phyloP scores from a whole-genome alignment of 2,329 filamentous ascomycete genomes.

The Niveomyces coronatus region DNA sequence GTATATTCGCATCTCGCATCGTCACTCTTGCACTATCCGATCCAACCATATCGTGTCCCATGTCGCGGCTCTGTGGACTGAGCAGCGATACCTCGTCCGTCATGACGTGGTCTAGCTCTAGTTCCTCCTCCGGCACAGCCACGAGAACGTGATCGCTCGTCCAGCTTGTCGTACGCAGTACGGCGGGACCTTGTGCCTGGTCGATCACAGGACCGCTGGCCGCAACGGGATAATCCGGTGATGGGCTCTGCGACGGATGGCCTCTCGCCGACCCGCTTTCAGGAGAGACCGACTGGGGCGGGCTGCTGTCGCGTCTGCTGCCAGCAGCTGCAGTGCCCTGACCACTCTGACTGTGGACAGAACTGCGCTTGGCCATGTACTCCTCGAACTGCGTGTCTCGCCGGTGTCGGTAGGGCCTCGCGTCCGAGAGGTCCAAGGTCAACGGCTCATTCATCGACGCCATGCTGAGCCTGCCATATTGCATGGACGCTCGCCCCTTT shows the following conservation, averaged over 20 bases:
- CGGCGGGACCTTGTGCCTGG: constrained; percentile 18
- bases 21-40: constrained; percentile 13
- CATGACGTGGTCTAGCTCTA: constrained; percentile 12
- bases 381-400: constrained; percentile 38
- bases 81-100: constrained; percentile 22
- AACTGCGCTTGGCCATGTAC: constrained; percentile 27
- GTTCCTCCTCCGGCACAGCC: constrained; percentile 29
- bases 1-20: constrained; percentile 19
- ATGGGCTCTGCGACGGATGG: constrained; percentile 14
- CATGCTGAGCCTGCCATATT: constrained; percentile 21
- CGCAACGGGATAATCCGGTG: constrained; percentile 12
- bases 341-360: constrained; percentile 16
- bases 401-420: constrained; percentile 30
- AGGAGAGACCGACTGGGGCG: background rate
- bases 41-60: constrained; percentile 15
- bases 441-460: constrained; percentile 16
- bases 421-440: constrained; percentile 14
- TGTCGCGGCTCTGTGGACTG: constrained; percentile 14
- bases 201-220: constrained; percentile 9
- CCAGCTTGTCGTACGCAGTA: constrained; percentile 24
- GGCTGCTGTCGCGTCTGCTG: background rate
- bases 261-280: background rate
- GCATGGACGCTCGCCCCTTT: constrained; percentile 18
- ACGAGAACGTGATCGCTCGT: constrained; percentile 27
- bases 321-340: constrained; percentile 11